Evolutionary conservation across 1,284 basidiomycete genomes (phyloP), one percentile per base, ranked within the genome.

Genomic region (Mycena sp.): DNA sequence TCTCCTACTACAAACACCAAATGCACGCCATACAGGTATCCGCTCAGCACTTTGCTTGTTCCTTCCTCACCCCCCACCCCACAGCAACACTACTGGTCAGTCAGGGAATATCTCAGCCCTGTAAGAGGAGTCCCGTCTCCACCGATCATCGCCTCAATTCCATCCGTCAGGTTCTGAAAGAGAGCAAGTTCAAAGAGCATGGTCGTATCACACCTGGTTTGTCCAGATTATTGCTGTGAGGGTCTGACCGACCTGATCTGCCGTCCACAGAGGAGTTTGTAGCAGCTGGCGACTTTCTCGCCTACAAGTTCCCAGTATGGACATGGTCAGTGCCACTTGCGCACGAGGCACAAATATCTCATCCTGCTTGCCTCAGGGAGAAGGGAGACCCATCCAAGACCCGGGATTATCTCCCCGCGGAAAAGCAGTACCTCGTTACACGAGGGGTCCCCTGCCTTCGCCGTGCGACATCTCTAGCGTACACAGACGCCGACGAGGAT

Each of bases 131-230:
- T 50, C 65, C 38, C 69, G 63, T 67, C n/a, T 35, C 12, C 67
- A 56, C 50, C 45, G 55, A 44, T 53, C 23, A 23, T 60, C 43
- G 40, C 28, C 43, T 73, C 71, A 73, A 67, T 74, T 63, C 77
- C 69, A 68, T 66, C 76, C 73, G 64, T 28, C 73, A 96, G 95
- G 96, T 99, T 30, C 86, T 99, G 70, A 93, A 92, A 74, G 97
- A 99, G 81, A 96, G 93, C 81, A 99, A 99, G 78, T 99, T 99
- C 85, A 99, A 98, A 78, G 97, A 99, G 78, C 95, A 98, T 74
- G 97, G 97, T 12, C 85, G 96, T 58, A 97, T 98, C 73, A 98
- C 94, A 17, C 96, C 96, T 67, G 96, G 95, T 97, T 67, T 53
- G 88, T 76, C n/a, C 29, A 49, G 48, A 55, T 23, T 49, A 38